A percentile compares a stretch with the other conserved stretches of the same genome.
Evolutionary conservation across 164 flowering plant species (phyloP).

Genomic region (Taxillus chinensis): DNA sequence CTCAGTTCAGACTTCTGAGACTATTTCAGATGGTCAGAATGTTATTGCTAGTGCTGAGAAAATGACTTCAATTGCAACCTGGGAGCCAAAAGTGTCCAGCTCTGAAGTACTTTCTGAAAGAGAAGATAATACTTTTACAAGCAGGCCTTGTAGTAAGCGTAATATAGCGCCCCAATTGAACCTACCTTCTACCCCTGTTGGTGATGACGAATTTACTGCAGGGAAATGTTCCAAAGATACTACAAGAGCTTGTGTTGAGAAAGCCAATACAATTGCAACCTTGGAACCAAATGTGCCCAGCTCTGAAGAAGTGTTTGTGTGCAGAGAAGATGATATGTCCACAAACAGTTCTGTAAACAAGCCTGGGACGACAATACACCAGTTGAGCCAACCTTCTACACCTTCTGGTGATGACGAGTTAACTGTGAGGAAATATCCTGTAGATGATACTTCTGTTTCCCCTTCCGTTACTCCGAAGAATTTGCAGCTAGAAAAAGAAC

Average conservation of each 20-base stretch:
- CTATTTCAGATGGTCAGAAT: constrained; percentile 19
- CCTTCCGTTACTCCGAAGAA: constrained; percentile 20
- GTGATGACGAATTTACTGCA: constrained; percentile 67
- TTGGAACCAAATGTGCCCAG: constrained; percentile 16
- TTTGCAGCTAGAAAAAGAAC: constrained; percentile 29
- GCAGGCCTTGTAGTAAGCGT: constrained; percentile 19
- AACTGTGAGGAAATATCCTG: constrained; percentile 50
- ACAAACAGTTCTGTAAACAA: too few relatives aligned
- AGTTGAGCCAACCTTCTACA: constrained; percentile 17
- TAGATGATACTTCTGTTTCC: constrained; percentile 22
- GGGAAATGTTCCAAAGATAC: constrained; percentile 43
- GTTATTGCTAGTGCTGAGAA: constrained; percentile 16
- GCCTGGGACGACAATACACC: constrained; percentile 13
- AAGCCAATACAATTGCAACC: constrained; percentile 17
- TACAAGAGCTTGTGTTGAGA: constrained; percentile 19
- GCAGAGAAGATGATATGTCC: constrained; percentile 15
- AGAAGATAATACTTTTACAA: constrained; percentile 17
- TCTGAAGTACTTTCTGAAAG: constrained; percentile 19
- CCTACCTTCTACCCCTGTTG: constrained; percentile 22
- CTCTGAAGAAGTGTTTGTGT: constrained; percentile 21
- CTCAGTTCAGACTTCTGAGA: constrained; percentile 21
- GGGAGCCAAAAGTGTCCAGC: constrained; percentile 15
- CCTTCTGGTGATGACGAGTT: constrained; percentile 57
- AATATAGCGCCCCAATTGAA: constrained; percentile 15
- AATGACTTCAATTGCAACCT: constrained; percentile 16